Percentiles rank a stretch among this genome's conserved stretches.
phyloP scores from a whole-genome alignment of 305 asterid genomes.

The Fraxinus sp. region DNA sequence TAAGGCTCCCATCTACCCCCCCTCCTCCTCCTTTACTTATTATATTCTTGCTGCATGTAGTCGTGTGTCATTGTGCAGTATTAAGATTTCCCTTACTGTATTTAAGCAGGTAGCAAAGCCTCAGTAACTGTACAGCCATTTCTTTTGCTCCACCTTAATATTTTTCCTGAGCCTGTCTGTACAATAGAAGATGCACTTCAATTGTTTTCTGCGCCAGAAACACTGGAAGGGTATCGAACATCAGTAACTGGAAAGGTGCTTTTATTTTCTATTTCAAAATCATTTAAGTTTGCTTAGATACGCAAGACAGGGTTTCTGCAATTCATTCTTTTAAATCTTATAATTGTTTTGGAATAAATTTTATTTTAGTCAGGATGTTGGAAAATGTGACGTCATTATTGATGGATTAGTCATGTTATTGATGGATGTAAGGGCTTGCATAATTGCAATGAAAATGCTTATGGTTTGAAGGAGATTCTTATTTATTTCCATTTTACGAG shows the following conservation, averaged over 20 bases:
- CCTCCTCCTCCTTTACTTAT: constrained; percentile 12
- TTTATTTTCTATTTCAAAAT: constrained; percentile 4
- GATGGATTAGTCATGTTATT: background rate
- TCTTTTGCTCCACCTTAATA: constrained; percentile 82
- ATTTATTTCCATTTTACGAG: constrained; percentile 4
- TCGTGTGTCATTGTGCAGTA: background rate
- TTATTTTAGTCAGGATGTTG: background rate
- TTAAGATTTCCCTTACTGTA: constrained; percentile 20
- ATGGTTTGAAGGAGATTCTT: constrained; percentile 14
- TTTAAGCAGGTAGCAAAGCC: constrained; percentile 58
- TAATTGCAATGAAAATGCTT: constrained; percentile 16
- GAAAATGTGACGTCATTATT: background rate
- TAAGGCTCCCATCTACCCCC: constrained; percentile 7
- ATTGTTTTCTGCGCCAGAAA: constrained; percentile 76
- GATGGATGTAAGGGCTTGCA: constrained; percentile 19
- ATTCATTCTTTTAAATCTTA: constrained; percentile 18
- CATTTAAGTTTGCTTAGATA: background rate
- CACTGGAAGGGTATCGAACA: constrained; percentile 69
- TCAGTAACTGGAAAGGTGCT: constrained; percentile 69
- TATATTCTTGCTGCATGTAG: background rate
- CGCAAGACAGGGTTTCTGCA: background rate
- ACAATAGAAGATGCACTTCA: constrained; percentile 72
- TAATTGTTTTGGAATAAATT: background rate
- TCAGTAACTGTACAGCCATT: constrained; percentile 82
- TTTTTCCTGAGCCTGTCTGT: constrained; percentile 64